Conservation (phyloP, 2,329 filamentous ascomycete species). For the Ilyonectria sp. region DNA sequence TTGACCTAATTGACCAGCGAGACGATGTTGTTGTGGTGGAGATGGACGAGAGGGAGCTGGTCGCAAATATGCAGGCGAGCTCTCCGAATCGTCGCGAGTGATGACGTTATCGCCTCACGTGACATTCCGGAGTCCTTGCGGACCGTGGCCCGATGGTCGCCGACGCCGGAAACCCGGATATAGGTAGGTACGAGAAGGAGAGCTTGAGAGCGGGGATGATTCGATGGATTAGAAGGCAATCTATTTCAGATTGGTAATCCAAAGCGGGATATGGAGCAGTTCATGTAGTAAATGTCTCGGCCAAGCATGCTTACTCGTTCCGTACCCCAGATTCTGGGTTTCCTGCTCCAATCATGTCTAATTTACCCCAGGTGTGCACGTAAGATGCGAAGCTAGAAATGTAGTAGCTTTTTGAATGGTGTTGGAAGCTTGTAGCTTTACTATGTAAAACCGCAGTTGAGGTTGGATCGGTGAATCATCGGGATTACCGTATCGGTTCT, state of each 20-base stretch:
- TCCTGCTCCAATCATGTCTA: slow-evolving; percentile 2
- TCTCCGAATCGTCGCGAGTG: slow-evolving; percentile 15
- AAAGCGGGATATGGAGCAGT: slow-evolving; percentile 5
- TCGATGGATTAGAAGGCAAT: neutral
- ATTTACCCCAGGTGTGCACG: slow-evolving; percentile 17
- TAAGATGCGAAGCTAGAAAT: slow-evolving; percentile 1
- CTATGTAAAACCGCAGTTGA: neutral
- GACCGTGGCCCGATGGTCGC: slow-evolving; percentile 14
- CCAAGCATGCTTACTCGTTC: slow-evolving; percentile 8
- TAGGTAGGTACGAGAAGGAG: slow-evolving; percentile 1
- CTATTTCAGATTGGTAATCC: slow-evolving; percentile 25
- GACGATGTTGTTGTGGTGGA: slow-evolving; percentile 31
- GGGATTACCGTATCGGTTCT: no score
- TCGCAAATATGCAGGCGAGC: slow-evolving; percentile 27
- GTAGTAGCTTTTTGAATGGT: neutral
- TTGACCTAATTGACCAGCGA: slow-evolving; percentile 42
- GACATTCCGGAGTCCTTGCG: slow-evolving; percentile 9
- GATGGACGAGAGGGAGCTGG: slow-evolving; percentile 32
- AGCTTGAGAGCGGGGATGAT: neutral
- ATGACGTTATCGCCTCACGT: slow-evolving; percentile 34
- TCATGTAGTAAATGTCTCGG: slow-evolving; percentile 16
- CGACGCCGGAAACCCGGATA: slow-evolving; percentile 32
- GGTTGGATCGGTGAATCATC: neutral
- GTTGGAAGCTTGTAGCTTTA: neutral
- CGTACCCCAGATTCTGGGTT: slow-evolving; percentile 11